Evolutionary conservation across 2,329 filamentous ascomycete species (phyloP).

Genomic region (Alternaria novae-zelandiae): DNA sequence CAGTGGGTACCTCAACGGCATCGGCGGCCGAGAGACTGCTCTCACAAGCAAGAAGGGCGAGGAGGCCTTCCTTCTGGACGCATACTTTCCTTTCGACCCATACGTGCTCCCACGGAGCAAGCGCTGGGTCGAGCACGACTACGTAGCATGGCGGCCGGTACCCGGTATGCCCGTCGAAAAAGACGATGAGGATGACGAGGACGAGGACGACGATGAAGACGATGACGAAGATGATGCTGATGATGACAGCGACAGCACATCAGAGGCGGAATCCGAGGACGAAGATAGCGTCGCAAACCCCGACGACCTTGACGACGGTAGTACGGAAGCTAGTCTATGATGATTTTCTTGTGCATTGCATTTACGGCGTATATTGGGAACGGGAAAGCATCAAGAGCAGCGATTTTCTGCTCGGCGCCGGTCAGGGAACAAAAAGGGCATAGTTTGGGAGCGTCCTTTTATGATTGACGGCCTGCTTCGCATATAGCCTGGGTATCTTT

Average conservation of each 20-base stretch:
- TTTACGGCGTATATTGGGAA: background rate
- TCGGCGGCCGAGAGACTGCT: conserved; percentile 62
- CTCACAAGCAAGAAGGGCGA: conserved; percentile 68
- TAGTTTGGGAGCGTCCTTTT: background rate
- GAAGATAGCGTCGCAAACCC: background rate
- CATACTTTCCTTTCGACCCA: conserved; percentile 97
- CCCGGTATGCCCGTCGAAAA: conserved; percentile 52
- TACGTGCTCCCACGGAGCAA: conserved; percentile 89
- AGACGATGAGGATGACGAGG: conserved; percentile 54
- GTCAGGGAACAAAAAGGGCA: background rate
- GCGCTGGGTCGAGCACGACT: conserved; percentile 76
- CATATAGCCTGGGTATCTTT: background rate
- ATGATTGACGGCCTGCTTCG: background rate
- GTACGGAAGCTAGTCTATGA: conserved; percentile 9
- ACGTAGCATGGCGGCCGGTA: conserved; percentile 47
- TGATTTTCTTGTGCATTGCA: background rate
- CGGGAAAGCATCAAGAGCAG: background rate
- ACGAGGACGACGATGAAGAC: conserved; percentile 4
- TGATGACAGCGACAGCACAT: conserved; percentile 13
- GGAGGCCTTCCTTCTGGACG: conserved; percentile 82
- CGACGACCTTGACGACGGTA: conserved; percentile 8
- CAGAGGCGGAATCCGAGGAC: conserved; percentile 1
- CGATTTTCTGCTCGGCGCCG: background rate
- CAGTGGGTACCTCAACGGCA: conserved; percentile 54
- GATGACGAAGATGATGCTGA: conserved; percentile 4